A percentile compares a stretch with the other conserved stretches of the same genome.
phyloP scores from a whole-genome alignment of 768 basidiomycete genomes.

The Amyloporia xantha region DNA sequence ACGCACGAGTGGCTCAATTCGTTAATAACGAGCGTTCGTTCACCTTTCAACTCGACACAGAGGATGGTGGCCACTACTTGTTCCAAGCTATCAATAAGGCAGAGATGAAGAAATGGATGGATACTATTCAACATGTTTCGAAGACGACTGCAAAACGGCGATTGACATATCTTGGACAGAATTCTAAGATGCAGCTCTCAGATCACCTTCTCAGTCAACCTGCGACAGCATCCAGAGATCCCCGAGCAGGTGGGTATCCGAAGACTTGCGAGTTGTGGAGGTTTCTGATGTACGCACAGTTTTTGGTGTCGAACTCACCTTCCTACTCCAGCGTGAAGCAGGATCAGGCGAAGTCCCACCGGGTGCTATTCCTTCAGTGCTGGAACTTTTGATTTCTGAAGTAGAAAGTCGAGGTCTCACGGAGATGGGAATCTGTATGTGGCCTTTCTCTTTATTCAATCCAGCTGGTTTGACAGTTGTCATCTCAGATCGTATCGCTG shows the following conservation, averaged over 20 bases:
- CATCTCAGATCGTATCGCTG: conserved; percentile 73
- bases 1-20: conserved; percentile 62
- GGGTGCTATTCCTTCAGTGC: conserved; percentile 58
- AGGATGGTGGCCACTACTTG: conserved; percentile 81
- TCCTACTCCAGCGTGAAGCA: conserved; percentile 61
- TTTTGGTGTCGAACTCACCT: conserved; percentile 72
- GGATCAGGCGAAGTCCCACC: conserved; percentile 40
- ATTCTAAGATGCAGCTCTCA: conserved; percentile 64
- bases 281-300: conserved; percentile 15
- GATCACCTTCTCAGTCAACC: conserved; percentile 68
- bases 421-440: conserved; percentile 80
- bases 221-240: conserved; percentile 55
- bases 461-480: no score
- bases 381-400: conserved; percentile 60
- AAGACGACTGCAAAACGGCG: conserved; percentile 72
- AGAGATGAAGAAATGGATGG: conserved; percentile 76
- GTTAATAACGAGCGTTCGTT: conserved; percentile 80
- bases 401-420: conserved; percentile 70
- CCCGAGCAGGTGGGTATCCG: conserved; percentile 53
- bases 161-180: conserved; percentile 72
- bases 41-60: conserved; percentile 76
- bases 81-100: conserved; percentile 64
- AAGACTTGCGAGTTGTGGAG: not conserved
- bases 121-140: conserved; percentile 63
- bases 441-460: not conserved